Evolutionary conservation across 768 basidiomycete genomes (phyloP).

Genomic region (Tylopilus sp.): DNA sequence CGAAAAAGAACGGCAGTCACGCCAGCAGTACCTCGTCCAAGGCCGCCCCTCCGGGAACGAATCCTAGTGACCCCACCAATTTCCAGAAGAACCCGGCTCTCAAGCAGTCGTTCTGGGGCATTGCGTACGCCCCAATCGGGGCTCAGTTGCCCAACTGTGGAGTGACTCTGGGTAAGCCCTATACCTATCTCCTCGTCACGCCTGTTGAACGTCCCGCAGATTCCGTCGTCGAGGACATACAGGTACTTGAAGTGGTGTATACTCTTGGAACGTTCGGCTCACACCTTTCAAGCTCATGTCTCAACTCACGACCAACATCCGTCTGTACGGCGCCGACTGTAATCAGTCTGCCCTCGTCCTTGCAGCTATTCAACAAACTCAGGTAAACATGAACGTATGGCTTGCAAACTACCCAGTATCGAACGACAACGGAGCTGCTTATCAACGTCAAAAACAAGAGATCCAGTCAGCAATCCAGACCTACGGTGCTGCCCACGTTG

Average conservation of each 20-base stretch:
- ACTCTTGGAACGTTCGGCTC: constrained; percentile 4
- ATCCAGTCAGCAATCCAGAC: constrained; percentile 67
- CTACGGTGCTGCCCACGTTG: constrained; percentile 73
- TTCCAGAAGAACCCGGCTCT: constrained; percentile 70
- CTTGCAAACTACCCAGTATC: constrained; percentile 66
- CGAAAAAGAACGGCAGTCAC: constrained; percentile 48
- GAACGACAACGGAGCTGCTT: constrained; percentile 66
- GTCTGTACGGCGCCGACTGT: constrained; percentile 86
- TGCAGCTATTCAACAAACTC: constrained; percentile 86
- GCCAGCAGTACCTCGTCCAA: constrained; percentile 23
- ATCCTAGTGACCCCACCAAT: constrained; percentile 69
- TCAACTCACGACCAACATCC: constrained; percentile 77
- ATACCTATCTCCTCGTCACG: neutral
- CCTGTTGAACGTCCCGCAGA: constrained; percentile 26
- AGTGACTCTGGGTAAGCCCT: constrained; percentile 39
- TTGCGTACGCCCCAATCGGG: constrained; percentile 82
- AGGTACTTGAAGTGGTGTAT: constrained; percentile 39
- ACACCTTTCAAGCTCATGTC: constrained; percentile 59
- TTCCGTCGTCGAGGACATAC: constrained; percentile 67
- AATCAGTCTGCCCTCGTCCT: constrained; percentile 80
- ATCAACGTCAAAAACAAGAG: constrained; percentile 65
- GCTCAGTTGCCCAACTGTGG: constrained; percentile 73
- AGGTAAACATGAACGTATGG: constrained; percentile 80
- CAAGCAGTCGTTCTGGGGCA: constrained; percentile 74
- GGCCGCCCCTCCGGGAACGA: constrained; percentile 26